phyloP scores from a whole-genome alignment of 352 stramenopile genomes.

The Globisporangium iwayamae region DNA sequence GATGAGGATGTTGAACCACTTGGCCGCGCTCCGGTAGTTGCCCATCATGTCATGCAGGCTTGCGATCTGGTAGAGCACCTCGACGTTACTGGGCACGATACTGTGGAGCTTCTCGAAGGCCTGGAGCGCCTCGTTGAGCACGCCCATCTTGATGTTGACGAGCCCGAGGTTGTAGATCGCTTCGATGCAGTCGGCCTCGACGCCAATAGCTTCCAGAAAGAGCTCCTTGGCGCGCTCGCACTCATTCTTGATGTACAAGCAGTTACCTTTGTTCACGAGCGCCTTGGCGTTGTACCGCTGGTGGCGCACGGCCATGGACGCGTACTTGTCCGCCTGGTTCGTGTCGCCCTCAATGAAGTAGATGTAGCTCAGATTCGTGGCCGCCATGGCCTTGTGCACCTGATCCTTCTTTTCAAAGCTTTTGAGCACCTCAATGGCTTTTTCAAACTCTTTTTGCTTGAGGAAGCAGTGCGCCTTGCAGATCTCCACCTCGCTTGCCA shows the following conservation, averaged over 20 bases:
- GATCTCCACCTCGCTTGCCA: conserved; percentile 92
- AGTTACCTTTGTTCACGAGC: conserved; percentile 98
- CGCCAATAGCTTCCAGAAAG: conserved; percentile 93
- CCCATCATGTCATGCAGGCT: conserved; percentile 93
- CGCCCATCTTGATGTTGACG: conserved; percentile 86
- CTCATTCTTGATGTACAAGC: conserved; percentile 92
- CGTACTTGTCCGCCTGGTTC: conserved; percentile 90
- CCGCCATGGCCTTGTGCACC: conserved; percentile 90
- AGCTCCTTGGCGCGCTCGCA: conserved; percentile 92
- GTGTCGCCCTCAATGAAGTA: conserved; percentile 95
- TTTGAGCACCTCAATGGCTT: conserved; percentile 93
- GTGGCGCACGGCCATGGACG: conserved; percentile 87
- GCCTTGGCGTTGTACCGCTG: conserved; percentile 96
- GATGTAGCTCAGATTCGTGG: conserved; percentile 95
- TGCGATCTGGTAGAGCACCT: conserved; percentile 95
- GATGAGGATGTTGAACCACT: conserved; percentile 94
- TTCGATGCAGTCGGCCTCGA: conserved; percentile 94
- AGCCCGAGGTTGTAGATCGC: conserved; percentile 96
- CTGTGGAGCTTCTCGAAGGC: conserved; percentile 97
- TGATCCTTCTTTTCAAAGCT: conserved; percentile 95
- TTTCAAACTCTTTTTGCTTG: conserved; percentile 92
- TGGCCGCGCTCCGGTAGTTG: conserved; percentile 85
- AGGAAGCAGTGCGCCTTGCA: conserved; percentile 88
- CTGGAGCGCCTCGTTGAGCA: conserved; percentile 89
- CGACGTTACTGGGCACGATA: conserved; percentile 89